Evolutionary conservation across 1,284 basidiomycete genomes (phyloP).

Genomic region (Puccinia triticina): DNA sequence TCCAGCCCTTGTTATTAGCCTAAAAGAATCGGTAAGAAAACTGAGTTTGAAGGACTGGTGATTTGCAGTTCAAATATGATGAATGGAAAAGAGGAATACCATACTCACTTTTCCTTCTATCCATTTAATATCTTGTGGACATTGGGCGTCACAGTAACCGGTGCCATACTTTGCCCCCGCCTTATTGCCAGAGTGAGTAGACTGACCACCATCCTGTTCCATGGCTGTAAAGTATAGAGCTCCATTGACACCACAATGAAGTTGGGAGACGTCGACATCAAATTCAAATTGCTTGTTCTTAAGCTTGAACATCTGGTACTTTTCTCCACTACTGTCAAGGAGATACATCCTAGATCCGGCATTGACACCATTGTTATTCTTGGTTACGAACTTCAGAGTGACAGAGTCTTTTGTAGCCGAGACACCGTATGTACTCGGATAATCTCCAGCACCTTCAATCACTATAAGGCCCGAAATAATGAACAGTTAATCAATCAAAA

Average conservation of each 20-base stretch:
- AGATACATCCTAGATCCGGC: background rate
- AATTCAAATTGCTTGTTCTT: constrained; percentile 31
- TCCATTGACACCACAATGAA: constrained; percentile 57
- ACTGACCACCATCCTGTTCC: constrained; percentile 55
- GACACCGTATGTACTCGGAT: constrained; percentile 22
- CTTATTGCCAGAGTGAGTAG: constrained; percentile 44
- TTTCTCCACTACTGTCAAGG: constrained; percentile 1
- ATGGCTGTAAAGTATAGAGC: constrained; percentile 62
- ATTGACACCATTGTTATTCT: background rate
- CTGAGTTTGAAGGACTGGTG: background rate
- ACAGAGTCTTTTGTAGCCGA: background rate
- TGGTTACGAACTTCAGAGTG: background rate
- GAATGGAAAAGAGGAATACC: background rate
- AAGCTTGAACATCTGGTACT: constrained; percentile 30
- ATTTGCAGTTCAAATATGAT: background rate
- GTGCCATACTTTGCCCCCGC: constrained; percentile 26
- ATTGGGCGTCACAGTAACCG: constrained; percentile 61
- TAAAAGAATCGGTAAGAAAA: constrained; percentile 52
- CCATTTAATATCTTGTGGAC: constrained; percentile 65
- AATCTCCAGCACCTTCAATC: constrained; percentile 2
- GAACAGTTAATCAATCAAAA: background rate
- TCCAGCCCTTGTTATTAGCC: constrained; percentile 61
- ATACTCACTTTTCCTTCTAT: constrained; percentile 65
- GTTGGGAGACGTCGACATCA: constrained; percentile 27
- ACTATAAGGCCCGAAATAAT: background rate